Evolutionary conservation across 495 filamentous ascomycete species (phyloP).

Genomic region (Neurospora intermedia): DNA sequence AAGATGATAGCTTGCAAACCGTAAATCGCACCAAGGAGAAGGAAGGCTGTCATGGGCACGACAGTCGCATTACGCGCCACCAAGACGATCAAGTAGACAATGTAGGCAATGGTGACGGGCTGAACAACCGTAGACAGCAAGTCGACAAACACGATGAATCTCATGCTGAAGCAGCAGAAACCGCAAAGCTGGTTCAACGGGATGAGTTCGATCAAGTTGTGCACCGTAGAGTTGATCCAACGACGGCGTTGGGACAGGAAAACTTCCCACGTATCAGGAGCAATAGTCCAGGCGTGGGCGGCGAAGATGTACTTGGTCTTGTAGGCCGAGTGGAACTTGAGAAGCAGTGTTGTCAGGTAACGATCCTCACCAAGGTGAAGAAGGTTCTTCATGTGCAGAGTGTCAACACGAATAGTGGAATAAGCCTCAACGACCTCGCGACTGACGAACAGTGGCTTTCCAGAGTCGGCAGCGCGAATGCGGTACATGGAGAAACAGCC

Average conservation of each 20-base stretch:
- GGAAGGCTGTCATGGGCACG: conserved; percentile 73
- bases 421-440: conserved; percentile 80
- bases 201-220: conserved; percentile 94
- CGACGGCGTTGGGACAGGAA: conserved; percentile 96
- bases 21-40: conserved; percentile 88
- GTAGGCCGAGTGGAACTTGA: conserved; percentile 86
- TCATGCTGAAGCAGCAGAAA: conserved; percentile 99
- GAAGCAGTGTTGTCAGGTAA: conserved; percentile 86
- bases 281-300: conserved; percentile 91
- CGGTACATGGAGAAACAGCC: conserved; percentile 99
- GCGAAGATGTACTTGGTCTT: conserved; percentile 96
- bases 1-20: conserved; percentile 97
- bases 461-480: conserved; percentile 82
- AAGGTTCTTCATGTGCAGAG: conserved; percentile 97
- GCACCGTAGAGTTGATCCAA: conserved; percentile 99
- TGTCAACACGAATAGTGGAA: conserved; percentile 87
- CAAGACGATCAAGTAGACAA: conserved; percentile 77
- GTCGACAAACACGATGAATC: conserved; percentile 94
- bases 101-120: conserved; percentile 85
- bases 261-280: conserved; percentile 83
- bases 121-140: conserved; percentile 84
- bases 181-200: conserved; percentile 89
- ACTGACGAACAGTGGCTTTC: conserved; percentile 93
- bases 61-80: conserved; percentile 47
- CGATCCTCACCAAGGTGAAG: conserved; percentile 92